Percentiles rank a stretch among this genome's conserved stretches.
These are phyloP conservation scores for Coniosporium tulheliwenetii DNA, from an alignment of 2,329 filamentous ascomycete genomes.

Conservation along the genomic window DNA sequence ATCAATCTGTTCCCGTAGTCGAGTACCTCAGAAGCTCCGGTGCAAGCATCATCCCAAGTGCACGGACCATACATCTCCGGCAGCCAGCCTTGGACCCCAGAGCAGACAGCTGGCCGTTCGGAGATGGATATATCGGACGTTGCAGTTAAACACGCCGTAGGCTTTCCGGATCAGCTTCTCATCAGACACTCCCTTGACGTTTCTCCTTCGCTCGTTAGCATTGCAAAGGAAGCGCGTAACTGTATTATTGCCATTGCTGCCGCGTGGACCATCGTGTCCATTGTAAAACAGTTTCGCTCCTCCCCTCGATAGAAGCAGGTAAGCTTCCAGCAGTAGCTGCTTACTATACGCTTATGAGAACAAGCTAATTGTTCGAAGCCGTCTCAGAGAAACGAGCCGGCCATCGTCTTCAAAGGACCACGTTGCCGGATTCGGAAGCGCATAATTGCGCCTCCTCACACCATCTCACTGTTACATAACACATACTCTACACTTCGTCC, in stretches of 20 bases:
- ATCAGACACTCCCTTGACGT: conserved; percentile 37
- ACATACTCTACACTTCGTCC: not conserved
- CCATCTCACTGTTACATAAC: not conserved
- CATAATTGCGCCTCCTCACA: not conserved
- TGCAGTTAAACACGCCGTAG: conserved; percentile 29
- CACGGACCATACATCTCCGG: not conserved
- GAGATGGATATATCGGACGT: conserved; percentile 14
- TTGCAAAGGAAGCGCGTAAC: conserved; percentile 35
- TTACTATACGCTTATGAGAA: not conserved
- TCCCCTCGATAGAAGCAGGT: not conserved
- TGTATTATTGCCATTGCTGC: conserved; percentile 33
- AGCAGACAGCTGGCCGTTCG: conserved; percentile 1
- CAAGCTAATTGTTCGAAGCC: not conserved
- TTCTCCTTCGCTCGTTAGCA: conserved; percentile 29
- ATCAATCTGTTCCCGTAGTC: too few relatives aligned
- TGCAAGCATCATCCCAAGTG: not conserved
- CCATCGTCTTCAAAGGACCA: not conserved
- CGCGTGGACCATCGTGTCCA: conserved; percentile 25
- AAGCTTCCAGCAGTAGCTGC: not conserved
- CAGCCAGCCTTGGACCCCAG: not conserved
- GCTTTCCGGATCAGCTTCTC: conserved; percentile 21
- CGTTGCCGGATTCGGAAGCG: not conserved
- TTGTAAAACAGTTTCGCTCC: conserved; percentile 5
- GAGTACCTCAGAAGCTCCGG: not conserved
- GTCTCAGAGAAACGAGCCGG: not conserved